These are phyloP conservation scores for Starmerella davenportii DNA, from an alignment of 805 yeast genomes.

Conservation along the genomic window DNA sequence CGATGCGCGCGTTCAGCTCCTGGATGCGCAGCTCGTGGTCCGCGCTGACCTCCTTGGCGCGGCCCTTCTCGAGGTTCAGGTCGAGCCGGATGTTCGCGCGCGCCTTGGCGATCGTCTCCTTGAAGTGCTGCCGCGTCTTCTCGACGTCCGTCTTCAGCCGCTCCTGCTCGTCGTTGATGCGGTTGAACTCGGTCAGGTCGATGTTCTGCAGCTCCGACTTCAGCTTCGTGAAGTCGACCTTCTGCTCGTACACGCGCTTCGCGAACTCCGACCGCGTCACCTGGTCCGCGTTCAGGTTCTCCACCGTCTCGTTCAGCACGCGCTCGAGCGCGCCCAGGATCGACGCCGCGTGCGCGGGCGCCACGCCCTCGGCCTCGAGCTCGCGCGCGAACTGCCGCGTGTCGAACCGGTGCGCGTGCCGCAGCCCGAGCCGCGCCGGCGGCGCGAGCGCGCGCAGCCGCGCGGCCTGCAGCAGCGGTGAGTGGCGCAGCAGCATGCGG, in stretches of 20 bases:
- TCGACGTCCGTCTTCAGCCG: constrained; percentile 68
- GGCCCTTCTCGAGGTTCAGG: constrained; percentile 80
- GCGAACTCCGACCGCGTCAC: constrained; percentile 75
- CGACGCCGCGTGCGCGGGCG: constrained; percentile 56
- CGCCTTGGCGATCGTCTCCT: constrained; percentile 80
- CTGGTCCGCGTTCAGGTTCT: constrained; percentile 52
- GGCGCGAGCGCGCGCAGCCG: not conserved
- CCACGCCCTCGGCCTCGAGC: constrained; percentile 53
- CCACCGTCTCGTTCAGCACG: constrained; percentile 66
- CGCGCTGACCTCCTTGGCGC: constrained; percentile 85
- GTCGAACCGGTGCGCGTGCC: constrained; percentile 35
- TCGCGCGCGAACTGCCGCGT: constrained; percentile 56
- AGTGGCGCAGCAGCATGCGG: not conserved
- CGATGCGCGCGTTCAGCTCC: constrained; percentile 87
- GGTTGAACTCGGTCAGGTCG: constrained; percentile 71
- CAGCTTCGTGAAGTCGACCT: constrained; percentile 87
- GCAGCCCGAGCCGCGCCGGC: not conserved
- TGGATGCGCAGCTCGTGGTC: constrained; percentile 84
- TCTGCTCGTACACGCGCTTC: constrained; percentile 80
- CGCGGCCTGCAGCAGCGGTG: not conserved
- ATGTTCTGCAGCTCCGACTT: constrained; percentile 79
- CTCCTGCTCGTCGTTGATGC: constrained; percentile 73
- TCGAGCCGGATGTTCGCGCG: constrained; percentile 83
- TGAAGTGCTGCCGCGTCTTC: constrained; percentile 61
- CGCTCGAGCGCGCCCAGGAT: constrained; percentile 55